phyloP scores from a whole-genome alignment of 306 rosid genomes.

The Glycine latifolia region DNA sequence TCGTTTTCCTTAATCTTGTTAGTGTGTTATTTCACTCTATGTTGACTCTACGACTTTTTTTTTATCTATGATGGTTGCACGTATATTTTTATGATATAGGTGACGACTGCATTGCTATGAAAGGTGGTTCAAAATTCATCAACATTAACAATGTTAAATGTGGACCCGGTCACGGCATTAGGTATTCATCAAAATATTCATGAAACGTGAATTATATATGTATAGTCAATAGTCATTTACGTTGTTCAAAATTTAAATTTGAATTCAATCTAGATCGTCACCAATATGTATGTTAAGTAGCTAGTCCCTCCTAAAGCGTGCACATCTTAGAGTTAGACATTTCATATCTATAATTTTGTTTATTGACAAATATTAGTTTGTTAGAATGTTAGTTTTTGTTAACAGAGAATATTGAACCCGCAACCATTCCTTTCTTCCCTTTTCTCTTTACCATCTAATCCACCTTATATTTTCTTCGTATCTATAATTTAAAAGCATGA shows the following conservation, averaged over 20 bases:
- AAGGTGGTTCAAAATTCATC: conserved; percentile 41
- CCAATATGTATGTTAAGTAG: no score
- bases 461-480: no score
- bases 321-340: background rate
- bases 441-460: no score
- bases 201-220: background rate
- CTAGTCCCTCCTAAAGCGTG: background rate
- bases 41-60: background rate
- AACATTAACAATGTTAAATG: conserved; percentile 45
- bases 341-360: no score
- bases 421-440: no score
- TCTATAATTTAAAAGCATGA: background rate
- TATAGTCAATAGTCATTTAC: background rate
- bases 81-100: conserved; percentile 41
- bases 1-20: background rate
- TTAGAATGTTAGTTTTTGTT: no score
- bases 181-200: conserved; percentile 41
- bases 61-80: no score
- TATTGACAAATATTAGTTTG: no score
- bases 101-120: conserved; percentile 63
- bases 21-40: background rate
- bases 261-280: background rate
- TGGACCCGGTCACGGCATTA: conserved; percentile 72
- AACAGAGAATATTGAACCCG: no score
- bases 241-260: background rate